Evolutionary conservation across 1,284 basidiomycete genomes (phyloP), one percentile per base, ranked within the genome.

Genomic region (Microbotryomycetes sp.): DNA sequence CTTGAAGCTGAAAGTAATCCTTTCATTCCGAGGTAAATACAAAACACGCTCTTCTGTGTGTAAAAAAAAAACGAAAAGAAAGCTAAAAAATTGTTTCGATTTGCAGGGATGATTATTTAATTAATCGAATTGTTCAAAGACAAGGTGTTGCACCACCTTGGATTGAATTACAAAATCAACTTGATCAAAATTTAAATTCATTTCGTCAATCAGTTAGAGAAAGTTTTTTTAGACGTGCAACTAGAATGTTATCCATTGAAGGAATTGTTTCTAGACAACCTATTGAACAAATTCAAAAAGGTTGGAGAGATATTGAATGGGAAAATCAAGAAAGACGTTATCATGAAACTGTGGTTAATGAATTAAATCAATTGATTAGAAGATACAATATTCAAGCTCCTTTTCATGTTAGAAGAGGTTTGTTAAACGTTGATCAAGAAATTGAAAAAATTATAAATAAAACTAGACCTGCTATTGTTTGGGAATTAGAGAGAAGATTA

Each of bases 81-180:
- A n/a, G n/a, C n/a, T n/a, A n/a, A n/a, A n/a, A n/a, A 6, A 7
- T 16, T 22, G 19, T 12, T 25, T 59, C 88, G 73, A 84, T 90
- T 60, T 81, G 80, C 26, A 79, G 84, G n/a, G 84, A 85, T 71
- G 85, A 91, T 73, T 88, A 86, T 67, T 77, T 92, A 55, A 86
- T 93, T 86, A 93, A 93, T 72, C 83, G 90, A 15, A 91, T 93
- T 61, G 82, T 94, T 22, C 86, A 90, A 71, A 79, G 84, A 45
- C 88, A 92, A 70, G 89, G 88, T 16, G 88, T 87, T 2, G 83
- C 85, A 0, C 92, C 91, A n/a, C 87, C 89, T 3, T 94, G 89
- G 89, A 86, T 94, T 3, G 90, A 93, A 75, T 72, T 92, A 32
- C 91, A 92, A 75, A 78, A 80, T 79, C 81, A 83, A 61, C 75